phyloP scores from a whole-genome alignment of 2,329 filamentous ascomycete genomes.

The Alternaria brassicae region DNA sequence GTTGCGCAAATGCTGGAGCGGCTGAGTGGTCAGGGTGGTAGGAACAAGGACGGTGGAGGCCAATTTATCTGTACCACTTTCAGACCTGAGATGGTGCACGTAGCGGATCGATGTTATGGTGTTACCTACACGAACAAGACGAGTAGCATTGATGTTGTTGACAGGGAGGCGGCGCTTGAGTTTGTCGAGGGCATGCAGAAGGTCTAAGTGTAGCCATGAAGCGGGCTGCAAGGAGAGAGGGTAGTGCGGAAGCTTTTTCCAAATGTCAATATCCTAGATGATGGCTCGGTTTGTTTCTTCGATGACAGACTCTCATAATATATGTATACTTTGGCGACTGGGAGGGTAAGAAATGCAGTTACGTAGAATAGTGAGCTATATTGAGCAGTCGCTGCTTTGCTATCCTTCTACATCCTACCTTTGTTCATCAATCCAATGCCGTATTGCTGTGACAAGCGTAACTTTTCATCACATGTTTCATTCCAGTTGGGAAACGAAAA shows the following conservation, averaged over 20 bases:
- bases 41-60: conserved; percentile 59
- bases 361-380: not conserved
- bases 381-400: not conserved
- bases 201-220: not conserved
- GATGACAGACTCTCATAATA: not conserved
- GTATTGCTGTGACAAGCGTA: no score
- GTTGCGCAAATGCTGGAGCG: conserved; percentile 85
- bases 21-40: conserved; percentile 49
- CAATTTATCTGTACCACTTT: conserved; percentile 99
- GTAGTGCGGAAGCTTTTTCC: not conserved
- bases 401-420: not conserved
- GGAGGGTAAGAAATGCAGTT: not conserved
- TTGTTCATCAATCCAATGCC: not conserved
- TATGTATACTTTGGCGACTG: not conserved
- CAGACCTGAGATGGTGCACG: conserved; percentile 91
- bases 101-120: conserved; percentile 97
- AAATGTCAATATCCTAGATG: not conserved
- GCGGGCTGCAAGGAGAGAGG: not conserved
- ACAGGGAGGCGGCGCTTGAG: conserved; percentile 82
- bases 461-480: not conserved
- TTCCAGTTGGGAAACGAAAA: not conserved
- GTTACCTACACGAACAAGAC: conserved; percentile 93
- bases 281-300: not conserved
- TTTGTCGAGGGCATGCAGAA: conserved; percentile 88
- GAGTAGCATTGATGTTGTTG: conserved; percentile 90